Evolutionary conservation across 257 asterid genomes (phyloP).

Genomic region (Fraxinus quadrangulata): DNA sequence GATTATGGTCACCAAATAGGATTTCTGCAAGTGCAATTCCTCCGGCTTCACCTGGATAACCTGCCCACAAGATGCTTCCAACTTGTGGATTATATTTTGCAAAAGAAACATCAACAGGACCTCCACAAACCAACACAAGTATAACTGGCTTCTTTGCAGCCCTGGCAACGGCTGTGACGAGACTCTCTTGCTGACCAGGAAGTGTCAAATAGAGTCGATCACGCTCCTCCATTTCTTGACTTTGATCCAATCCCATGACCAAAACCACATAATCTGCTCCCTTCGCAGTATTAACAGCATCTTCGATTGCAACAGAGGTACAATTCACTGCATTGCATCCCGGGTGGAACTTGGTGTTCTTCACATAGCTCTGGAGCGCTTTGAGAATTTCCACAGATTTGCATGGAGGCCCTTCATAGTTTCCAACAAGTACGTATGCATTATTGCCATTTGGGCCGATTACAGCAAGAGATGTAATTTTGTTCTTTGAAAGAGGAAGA

Average conservation of each 20-base stretch:
- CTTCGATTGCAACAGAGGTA: slow-evolving; percentile 39
- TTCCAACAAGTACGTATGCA: slow-evolving; percentile 56
- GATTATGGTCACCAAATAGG: slow-evolving; percentile 79
- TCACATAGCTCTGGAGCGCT: slow-evolving; percentile 50
- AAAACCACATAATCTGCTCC: slow-evolving; percentile 62
- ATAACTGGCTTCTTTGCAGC: slow-evolving; percentile 72
- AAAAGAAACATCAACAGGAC: slow-evolving; percentile 69
- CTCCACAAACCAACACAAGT: slow-evolving; percentile 69
- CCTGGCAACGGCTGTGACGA: slow-evolving; percentile 55
- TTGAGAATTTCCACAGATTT: slow-evolving; percentile 45
- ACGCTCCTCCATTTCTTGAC: slow-evolving; percentile 56
- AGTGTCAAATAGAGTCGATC: slow-evolving; percentile 65
- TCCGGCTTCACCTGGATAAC: slow-evolving; percentile 93
- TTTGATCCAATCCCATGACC: slow-evolving; percentile 81
- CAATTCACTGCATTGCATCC: slow-evolving; percentile 65
- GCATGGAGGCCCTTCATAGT: slow-evolving; percentile 81
- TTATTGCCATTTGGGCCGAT: slow-evolving; percentile 72
- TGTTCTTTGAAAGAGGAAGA: slow-evolving; percentile 63
- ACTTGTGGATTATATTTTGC: slow-evolving; percentile 58
- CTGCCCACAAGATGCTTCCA: slow-evolving; percentile 82
- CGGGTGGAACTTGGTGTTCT: slow-evolving; percentile 28
- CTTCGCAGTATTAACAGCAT: slow-evolving; percentile 49
- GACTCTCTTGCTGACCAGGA: slow-evolving; percentile 70
- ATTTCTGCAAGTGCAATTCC: slow-evolving; percentile 70
- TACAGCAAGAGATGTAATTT: slow-evolving; percentile 53